A percentile compares a stretch with the other conserved stretches of the same genome.
These are phyloP conservation scores for Clonostachys chloroleuca DNA, from an alignment of 2,329 filamentous ascomycete species.

Conservation along the genomic window DNA sequence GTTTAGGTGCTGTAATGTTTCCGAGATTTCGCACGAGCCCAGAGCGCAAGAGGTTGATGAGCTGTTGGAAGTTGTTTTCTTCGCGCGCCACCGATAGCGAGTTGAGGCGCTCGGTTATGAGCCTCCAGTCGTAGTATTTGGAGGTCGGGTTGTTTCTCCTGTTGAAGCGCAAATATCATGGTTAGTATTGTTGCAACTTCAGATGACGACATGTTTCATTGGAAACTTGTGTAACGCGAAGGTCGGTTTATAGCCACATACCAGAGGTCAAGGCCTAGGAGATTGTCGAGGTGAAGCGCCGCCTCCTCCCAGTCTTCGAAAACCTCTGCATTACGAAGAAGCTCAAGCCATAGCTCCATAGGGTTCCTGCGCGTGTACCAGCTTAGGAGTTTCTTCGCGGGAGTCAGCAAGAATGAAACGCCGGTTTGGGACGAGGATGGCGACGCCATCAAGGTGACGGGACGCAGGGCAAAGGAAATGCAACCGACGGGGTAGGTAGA, in stretches of 20 bases:
- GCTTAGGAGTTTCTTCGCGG: conserved; percentile 56
- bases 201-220: neutral
- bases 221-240: neutral
- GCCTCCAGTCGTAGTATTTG: conserved; percentile 79
- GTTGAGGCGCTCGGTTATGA: conserved; percentile 74
- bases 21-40: conserved; percentile 82
- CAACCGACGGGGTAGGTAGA: conserved; percentile 1
- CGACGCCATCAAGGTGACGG: neutral
- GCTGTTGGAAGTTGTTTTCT: conserved; percentile 65
- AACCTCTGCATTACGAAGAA: conserved; percentile 59
- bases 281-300: conserved; percentile 77
- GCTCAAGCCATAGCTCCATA: conserved; percentile 60
- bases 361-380: conserved; percentile 66
- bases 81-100: conserved; percentile 66
- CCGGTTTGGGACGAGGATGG: neutral
- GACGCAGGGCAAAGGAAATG: conserved; percentile 1
- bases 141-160: conserved; percentile 81
- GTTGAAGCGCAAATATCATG: neutral
- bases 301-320: conserved; percentile 86
- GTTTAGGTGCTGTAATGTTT: conserved; percentile 75
- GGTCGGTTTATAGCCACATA: conserved; percentile 23
- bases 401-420: conserved; percentile 11
- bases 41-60: conserved; percentile 77
- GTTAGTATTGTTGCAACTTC: neutral
- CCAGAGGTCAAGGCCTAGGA: conserved; percentile 79